These are phyloP conservation scores for Blastomyces percursus DNA, from an alignment of 2,329 filamentous ascomycete species.

Conservation along the genomic window DNA sequence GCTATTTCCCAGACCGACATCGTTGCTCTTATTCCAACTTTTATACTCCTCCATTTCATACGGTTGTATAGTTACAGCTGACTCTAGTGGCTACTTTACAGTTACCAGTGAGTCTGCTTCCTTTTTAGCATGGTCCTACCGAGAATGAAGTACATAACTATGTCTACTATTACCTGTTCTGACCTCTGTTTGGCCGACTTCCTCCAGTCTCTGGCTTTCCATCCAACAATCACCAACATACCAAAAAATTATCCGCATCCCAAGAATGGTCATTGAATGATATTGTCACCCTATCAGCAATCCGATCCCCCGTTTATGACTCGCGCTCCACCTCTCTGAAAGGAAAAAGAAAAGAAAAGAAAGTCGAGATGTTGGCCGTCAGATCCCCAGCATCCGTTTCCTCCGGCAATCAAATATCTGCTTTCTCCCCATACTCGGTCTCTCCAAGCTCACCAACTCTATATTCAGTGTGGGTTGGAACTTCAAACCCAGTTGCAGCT, in stretches of 20 bases:
- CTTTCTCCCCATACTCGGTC: conserved; percentile 8
- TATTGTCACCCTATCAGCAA: not conserved
- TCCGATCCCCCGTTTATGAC: not conserved
- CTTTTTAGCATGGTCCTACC: too few relatives aligned
- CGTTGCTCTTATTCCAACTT: not conserved
- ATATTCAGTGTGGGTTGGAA: conserved; percentile 16
- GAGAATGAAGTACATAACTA: too few relatives aligned
- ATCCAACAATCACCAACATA: not conserved
- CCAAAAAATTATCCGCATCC: not conserved
- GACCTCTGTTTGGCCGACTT: not conserved
- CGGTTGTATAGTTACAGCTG: not conserved
- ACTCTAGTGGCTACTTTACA: not conserved
- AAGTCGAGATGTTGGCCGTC: conserved; percentile 22
- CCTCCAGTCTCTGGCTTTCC: not conserved
- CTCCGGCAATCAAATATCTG: conserved; percentile 8
- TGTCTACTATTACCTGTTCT: not conserved
- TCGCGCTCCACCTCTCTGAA: too few relatives aligned
- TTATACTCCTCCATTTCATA: not conserved
- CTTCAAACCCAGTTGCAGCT: not conserved
- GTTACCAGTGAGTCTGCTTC: not conserved
- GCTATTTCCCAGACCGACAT: not conserved
- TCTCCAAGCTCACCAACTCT: conserved; percentile 10
- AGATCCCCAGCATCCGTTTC: conserved; percentile 21
- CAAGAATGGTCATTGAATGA: not conserved
- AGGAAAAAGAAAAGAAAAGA: too few relatives aligned